Base-by-base conservation (phyloP, 768 basidiomycete species). In the Leccinum imitatum region DNA sequence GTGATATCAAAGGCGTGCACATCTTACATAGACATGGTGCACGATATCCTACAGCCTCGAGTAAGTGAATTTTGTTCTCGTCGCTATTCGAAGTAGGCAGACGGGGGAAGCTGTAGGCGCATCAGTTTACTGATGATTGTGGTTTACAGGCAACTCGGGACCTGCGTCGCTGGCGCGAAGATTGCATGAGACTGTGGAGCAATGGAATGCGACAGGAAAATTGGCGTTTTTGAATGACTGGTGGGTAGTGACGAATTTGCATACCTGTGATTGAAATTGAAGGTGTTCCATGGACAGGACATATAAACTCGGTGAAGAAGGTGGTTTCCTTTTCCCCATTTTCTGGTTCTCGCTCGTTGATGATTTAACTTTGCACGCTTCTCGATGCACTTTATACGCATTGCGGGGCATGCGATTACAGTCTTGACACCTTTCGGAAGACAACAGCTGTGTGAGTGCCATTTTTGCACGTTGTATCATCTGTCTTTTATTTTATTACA, bases 341-440 rank as follows among this genome's bases (percentile, higher is more conserved):
- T 51, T 4, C 23, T 25, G n/a, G 11, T 30, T 27, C 27, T 39
- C 1, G 48, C 2, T 6, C 35, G 19, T 19, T 54, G 15, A 25
- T 37, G 3, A 0, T 6, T 57, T 67, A 44, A 65, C 56, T 9
- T 50, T 31, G 4, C 11, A 21, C 13, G 4, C n/a, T 21, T 44
- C 44, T 6, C n/a, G 13, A 35, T 58, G 2, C 30, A 30, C 25
- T 23, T 19, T 19, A 27, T 19, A 27, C 8, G 19, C 21, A n/a
- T 7, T 9, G 2, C 37, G 19, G 17, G 4, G 30, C 25, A 35
- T 1, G 6, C 8, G 33, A 39, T 4, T 47, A 21, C 35, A 90
- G 87, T 91, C 33, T 76, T 95, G 60, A 94, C 93, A n/a, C 91
- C 93, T 0, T 95, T 95, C 62, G 93, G 94, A 51, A 79, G 94